Conservation (phyloP, 768 basidiomycete species). For the Kwoniella shandongensis region DNA sequence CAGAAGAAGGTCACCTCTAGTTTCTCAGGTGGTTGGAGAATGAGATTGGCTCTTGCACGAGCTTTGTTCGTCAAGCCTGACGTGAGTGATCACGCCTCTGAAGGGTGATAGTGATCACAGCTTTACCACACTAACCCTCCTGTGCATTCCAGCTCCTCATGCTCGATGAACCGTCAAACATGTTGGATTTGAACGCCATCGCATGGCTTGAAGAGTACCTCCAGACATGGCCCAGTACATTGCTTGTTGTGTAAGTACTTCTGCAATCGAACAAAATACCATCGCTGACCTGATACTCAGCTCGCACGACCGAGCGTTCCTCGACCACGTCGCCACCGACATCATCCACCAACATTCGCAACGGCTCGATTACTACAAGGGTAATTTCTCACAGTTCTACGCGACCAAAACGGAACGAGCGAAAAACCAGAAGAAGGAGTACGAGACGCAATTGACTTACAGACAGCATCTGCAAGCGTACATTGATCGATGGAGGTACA, state of each 20-base stretch:
- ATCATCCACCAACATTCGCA: constrained; percentile 92
- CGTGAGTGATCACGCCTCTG: constrained; percentile 38
- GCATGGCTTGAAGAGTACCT: constrained; percentile 98
- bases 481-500: constrained; percentile 97
- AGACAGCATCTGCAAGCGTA: constrained; percentile 93
- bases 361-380: constrained; percentile 95
- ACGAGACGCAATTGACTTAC: constrained; percentile 93
- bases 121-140: not conserved
- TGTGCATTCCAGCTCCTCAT: constrained; percentile 61
- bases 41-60: constrained; percentile 92
- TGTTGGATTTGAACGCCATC: constrained; percentile 91
- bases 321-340: constrained; percentile 95
- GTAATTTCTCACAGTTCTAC: constrained; percentile 99
- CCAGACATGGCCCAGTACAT: constrained; percentile 87
- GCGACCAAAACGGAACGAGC: constrained; percentile 96
- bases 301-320: constrained; percentile 95
- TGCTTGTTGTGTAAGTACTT: constrained; percentile 80
- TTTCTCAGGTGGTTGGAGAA: constrained; percentile 97
- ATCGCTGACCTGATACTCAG: constrained; percentile 56
- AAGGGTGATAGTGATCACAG: not conserved
- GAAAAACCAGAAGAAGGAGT: constrained; percentile 82
- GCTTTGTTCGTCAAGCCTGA: constrained; percentile 89
- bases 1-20: constrained; percentile 78
- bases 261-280: not conserved
- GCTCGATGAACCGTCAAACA: constrained; percentile 94